These are phyloP conservation scores for Candida mesenterica DNA, from an alignment of 1,139 yeast genomes.

Conservation along the genomic window DNA sequence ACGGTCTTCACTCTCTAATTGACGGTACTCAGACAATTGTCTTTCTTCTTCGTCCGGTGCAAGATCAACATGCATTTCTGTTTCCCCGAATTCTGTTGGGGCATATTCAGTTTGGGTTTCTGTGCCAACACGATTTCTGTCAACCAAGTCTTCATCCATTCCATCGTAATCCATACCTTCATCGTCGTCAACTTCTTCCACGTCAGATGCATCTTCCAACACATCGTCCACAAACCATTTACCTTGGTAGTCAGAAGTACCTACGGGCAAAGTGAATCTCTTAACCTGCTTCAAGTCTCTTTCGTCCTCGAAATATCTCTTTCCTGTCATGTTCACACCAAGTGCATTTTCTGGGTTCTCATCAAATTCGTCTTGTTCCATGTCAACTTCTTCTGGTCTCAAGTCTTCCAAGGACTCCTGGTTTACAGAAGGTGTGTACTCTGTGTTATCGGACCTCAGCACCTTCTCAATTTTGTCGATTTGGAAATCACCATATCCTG, in stretches of 20 bases:
- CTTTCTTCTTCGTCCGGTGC: conserved; percentile 80
- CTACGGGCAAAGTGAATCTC: conserved; percentile 63
- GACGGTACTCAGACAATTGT: conserved; percentile 69
- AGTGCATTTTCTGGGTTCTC: conserved; percentile 44
- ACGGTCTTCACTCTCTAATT: conserved; percentile 73
- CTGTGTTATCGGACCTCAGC: conserved; percentile 27
- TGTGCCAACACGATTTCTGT: conserved; percentile 15
- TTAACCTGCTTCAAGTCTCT: conserved; percentile 21
- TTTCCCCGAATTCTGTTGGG: conserved; percentile 49
- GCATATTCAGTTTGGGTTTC: conserved; percentile 28
- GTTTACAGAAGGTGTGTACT: conserved; percentile 46
- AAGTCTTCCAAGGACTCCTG: conserved; percentile 70
- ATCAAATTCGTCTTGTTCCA: conserved; percentile 48
- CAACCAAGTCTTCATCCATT: conserved; percentile 22
- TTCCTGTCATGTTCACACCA: conserved; percentile 73
- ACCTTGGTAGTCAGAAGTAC: conserved; percentile 92
- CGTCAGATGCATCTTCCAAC: conserved; percentile 49
- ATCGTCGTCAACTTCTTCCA: conserved; percentile 48
- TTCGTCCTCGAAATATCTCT: conserved; percentile 53
- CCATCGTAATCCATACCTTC: conserved; percentile 36
- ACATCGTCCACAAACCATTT: conserved; percentile 78
- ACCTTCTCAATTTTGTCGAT: conserved; percentile 63
- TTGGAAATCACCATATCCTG: conserved; percentile 89
- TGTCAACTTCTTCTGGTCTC: conserved; percentile 55
- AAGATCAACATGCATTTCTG: conserved; percentile 71